Percentiles rank a stretch among this genome's conserved stretches.
These are phyloP conservation scores for Ottelia alismoides DNA, from an alignment of 106 monocot species.

Conservation along the genomic window DNA sequence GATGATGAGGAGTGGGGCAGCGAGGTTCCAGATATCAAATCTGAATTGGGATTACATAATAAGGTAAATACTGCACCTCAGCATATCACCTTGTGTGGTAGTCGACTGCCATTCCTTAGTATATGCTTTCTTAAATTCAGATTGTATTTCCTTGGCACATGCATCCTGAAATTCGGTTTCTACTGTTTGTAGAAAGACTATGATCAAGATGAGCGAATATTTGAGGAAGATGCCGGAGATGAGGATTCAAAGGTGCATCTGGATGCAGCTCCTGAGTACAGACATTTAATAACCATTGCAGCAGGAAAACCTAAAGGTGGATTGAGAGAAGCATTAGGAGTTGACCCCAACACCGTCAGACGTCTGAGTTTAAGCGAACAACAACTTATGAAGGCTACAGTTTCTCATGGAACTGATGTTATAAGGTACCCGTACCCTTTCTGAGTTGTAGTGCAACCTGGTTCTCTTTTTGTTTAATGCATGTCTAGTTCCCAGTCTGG, in stretches of 20 bases:
- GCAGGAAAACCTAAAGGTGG: constrained; percentile 40
- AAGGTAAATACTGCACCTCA: constrained; percentile 47
- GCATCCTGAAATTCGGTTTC: background rate
- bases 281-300: constrained; percentile 54
- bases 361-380: constrained; percentile 71
- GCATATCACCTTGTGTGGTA: too few relatives aligned
- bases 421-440: too few relatives aligned
- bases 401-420: constrained; percentile 41
- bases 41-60: constrained; percentile 38
- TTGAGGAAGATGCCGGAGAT: constrained; percentile 44
- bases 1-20: constrained; percentile 65
- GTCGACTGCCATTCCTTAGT: too few relatives aligned
- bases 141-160: background rate
- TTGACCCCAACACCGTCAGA: constrained; percentile 43
- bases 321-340: constrained; percentile 27
- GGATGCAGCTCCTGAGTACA: constrained; percentile 38
- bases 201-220: constrained; percentile 1
- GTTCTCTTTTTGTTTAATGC: too few relatives aligned
- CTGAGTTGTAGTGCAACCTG: too few relatives aligned
- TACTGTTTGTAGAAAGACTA: constrained; percentile 6
- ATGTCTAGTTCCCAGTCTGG: too few relatives aligned
- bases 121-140: background rate
- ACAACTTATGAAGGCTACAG: constrained; percentile 37
- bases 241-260: constrained; percentile 9
- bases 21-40: constrained; percentile 59